These are phyloP conservation scores for Colletotrichum costaricense DNA, from an alignment of 2,329 filamentous ascomycete genomes.

Conservation along the genomic window DNA sequence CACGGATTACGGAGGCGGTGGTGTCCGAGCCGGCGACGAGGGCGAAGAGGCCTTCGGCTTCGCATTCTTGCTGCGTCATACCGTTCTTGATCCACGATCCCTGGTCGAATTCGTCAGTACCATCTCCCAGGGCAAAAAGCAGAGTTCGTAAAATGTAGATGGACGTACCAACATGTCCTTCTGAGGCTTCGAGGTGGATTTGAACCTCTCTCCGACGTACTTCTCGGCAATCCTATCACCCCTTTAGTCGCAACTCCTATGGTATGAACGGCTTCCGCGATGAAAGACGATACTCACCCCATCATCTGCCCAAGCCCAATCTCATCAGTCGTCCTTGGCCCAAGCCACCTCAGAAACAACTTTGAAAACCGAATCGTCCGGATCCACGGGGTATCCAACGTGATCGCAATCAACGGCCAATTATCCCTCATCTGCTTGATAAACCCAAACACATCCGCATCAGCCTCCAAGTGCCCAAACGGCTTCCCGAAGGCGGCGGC, in stretches of 20 bases:
- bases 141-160: neutral
- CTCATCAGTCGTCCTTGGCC: slow-evolving; percentile 39
- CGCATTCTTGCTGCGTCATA: slow-evolving; percentile 42
- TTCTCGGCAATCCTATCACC: slow-evolving; percentile 32
- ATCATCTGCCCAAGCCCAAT: slow-evolving; percentile 32
- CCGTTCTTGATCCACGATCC: slow-evolving; percentile 47
- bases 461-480: slow-evolving; percentile 41
- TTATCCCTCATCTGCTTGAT: slow-evolving; percentile 23
- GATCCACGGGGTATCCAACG: slow-evolving; percentile 40
- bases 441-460: slow-evolving; percentile 39
- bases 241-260: too few species aligned
- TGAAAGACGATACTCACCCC: slow-evolving; percentile 38
- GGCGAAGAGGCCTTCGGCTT: slow-evolving; percentile 42
- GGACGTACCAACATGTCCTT: slow-evolving; percentile 39
- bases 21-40: slow-evolving; percentile 68
- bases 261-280: neutral
- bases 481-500: slow-evolving; percentile 39
- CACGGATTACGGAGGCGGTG: slow-evolving; percentile 64
- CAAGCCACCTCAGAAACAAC: slow-evolving; percentile 37
- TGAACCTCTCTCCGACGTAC: slow-evolving; percentile 35
- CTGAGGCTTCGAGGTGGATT: slow-evolving; percentile 13
- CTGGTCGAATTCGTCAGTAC: neutral
- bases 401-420: slow-evolving; percentile 32
- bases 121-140: neutral
- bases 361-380: slow-evolving; percentile 37